phyloP scores from a whole-genome alignment of 2,329 filamentous ascomycete genomes.

The Albophoma yamanashiensis region DNA sequence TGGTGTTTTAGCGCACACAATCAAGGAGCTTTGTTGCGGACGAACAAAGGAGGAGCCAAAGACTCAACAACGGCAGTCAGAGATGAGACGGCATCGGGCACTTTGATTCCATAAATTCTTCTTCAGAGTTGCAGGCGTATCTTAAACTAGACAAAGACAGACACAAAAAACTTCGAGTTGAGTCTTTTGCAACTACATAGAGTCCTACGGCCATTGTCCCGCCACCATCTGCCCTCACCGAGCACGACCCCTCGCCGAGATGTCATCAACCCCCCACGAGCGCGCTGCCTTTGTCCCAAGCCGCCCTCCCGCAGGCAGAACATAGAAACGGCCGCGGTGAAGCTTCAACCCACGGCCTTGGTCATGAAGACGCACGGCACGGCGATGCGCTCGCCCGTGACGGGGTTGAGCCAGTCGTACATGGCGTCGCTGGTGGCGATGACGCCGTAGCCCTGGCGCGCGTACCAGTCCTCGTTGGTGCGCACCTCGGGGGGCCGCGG shows the following conservation, averaged over 20 bases:
- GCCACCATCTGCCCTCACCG: background rate
- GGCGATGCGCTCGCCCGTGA: conserved; percentile 2
- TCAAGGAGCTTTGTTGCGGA: background rate
- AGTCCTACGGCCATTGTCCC: background rate
- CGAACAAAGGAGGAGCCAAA: background rate
- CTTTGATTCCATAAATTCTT: background rate
- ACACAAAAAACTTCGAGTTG: background rate
- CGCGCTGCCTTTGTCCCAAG: background rate
- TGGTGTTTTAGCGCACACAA: background rate
- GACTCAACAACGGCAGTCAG: background rate
- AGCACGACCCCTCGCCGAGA: background rate
- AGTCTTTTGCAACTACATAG: background rate
- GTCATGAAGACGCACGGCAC: conserved; percentile 12
- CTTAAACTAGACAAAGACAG: background rate
- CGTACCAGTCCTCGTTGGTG: conserved; percentile 20
- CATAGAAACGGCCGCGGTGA: background rate
- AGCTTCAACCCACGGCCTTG: background rate
- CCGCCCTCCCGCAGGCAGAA: background rate
- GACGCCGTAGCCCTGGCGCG: conserved; percentile 14
- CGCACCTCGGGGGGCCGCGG: conserved; percentile 14
- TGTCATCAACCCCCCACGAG: background rate
- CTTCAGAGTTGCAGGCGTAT: background rate
- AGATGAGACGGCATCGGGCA: background rate
- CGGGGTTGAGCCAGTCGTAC: conserved; percentile 9
- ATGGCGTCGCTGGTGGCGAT: conserved; percentile 6